Base-by-base conservation (phyloP, 2,329 filamentous ascomycete species). In the Microascus cirrosus region DNA sequence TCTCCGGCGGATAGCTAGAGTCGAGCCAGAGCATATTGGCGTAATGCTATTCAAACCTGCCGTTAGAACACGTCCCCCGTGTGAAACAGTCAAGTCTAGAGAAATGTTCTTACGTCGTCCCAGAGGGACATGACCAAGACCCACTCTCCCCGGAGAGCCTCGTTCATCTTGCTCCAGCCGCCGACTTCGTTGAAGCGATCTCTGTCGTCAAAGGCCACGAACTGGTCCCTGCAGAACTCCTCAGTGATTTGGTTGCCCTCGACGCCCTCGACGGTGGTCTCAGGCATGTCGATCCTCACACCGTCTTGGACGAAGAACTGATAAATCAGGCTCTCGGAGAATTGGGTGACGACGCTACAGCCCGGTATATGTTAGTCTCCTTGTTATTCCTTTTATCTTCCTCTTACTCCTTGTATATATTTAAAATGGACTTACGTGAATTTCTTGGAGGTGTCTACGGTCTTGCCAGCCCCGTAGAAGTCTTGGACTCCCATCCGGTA, bases 21-120 rank as follows among this genome's bases (percentile, higher is more conserved):
- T 90, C 86, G 64, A 90, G 80, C 87, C 87, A 90, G 65, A 86
- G 79, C 85, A 90, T 89, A 72, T 85, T 78, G 65, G 80, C 73
- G 59, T 79, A 70, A 70, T 87, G 80, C 61, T 63, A 12, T 3
- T 45, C 39, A 7, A 18, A 13, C 15, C 7, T 45, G n/a, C 3
- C 8, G 7, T n/a, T n/a, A 15, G 15, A 8, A 7, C 51, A 20
- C 12, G 8, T 32, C 28, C 8, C 45, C 20, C 45, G n/a, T 12
- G 11, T 4, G 7, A 50, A 5, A 24, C 4, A 32, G 8, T 8
- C 28, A 32, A 8, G 28, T 32, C 8, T 32, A 11, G 45, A 24
- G 20, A 11, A 8, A 22, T 1, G 39, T 25, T 64, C 66, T 60
- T 61, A 69, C 67, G 61, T 76, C 73, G 59, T 73, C 70, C 77